Evolutionary conservation across 768 basidiomycete genomes (phyloP), one percentile per base, ranked within the genome.

Genomic region (Leucogyrophana mollusca): DNA sequence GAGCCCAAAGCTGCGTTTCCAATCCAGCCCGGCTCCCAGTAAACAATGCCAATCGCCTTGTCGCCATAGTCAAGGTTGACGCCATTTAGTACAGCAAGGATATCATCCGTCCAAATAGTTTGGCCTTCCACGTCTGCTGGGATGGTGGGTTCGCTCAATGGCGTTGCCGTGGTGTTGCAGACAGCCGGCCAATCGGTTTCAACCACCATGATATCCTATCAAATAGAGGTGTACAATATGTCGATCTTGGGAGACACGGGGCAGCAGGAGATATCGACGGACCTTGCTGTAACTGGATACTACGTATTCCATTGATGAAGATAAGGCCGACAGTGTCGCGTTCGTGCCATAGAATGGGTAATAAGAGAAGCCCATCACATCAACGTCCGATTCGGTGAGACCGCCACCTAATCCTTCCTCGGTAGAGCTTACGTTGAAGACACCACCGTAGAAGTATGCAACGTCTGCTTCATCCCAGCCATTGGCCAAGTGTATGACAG

Each of bases 21-120:
- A 39, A 83, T 69, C 82, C 82, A 85, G 37, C 70, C 80, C 17
- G 82, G 82, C 53, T 85, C 81, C 82, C 82, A 85, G 56, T 83
- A 83, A n/a, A 77, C 71, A 53, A 77, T 68, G 4, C 74, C 73
- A 34, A 71, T 56, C 9, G 73, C 73, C 60, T 72, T 76, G 7
- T 77, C 72, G 9, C 76, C 74, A n/a, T 76, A 67, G 4, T 62
- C 65, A 22, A 44, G 45, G 8, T 65, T 61, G 3, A 83, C 51
- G 4, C 60, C 65, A 16, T 65, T 58, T 20, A 85, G 56, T 2
- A 76, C 73, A 36, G 65, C 71, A 43, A 66, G 70, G 50, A 83
- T 80, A 34, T 71, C 75, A 8, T 67, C 59, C 4, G 79, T 70
- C 79, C 80, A 83, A 1, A 66, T 69, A 16, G 68, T 61, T 56